Evolutionary conservation across 192 early-diverging fungal genomes (phyloP), one percentile per base, ranked within the genome.

Genomic region (Linnemannia hyalina): DNA sequence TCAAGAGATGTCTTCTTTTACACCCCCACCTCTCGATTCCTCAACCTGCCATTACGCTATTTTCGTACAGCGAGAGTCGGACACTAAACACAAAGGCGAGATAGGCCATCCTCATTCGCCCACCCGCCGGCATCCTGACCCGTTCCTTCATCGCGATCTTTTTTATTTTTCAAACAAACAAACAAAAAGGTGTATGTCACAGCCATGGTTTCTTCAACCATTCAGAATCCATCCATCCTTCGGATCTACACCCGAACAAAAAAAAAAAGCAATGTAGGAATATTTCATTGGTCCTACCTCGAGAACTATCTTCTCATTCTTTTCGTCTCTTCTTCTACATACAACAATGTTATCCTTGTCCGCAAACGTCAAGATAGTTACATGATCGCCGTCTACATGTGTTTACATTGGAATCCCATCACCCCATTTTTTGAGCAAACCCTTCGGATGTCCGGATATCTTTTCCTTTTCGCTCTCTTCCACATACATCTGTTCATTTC

Each of bases 71-170:
- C 38, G 3, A 40, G 6, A 40, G 38, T 40, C 38, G 60, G 60
- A 32, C 60, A 26, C 29, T 1, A 65, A 29, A 65, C n/a, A 65
- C n/a, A 60, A 65, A 13, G 13, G 32, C 11, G 32, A 32, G 60
- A 20, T 52, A 23, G 26, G 23, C 23, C 1, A 23, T 60, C n/a
- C 16, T 29, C 57, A 60, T 60, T 60, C 57, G 57, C 44, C 44
- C 44, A 46, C 29, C 11, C 29, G 15, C 29, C 29, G 60, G 60
- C 60, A 65, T 65, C 60, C 26, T 65, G 60, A 32, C 29, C 60
- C 60, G 60, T 57, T 18, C 55, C n/a, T 57, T 26, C n/a, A 65
- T 32, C 60, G 60, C 60, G 60, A 65, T 65, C 11, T 65, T 65
- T 26, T 55, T 20, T 55, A 18, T 1, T 55, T 16, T n/a, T 40